Percentiles rank a stretch among this genome's conserved stretches.
Conservation (phyloP, 176 grass and related monocot genomes). For the Saccharum spontaneum region DNA sequence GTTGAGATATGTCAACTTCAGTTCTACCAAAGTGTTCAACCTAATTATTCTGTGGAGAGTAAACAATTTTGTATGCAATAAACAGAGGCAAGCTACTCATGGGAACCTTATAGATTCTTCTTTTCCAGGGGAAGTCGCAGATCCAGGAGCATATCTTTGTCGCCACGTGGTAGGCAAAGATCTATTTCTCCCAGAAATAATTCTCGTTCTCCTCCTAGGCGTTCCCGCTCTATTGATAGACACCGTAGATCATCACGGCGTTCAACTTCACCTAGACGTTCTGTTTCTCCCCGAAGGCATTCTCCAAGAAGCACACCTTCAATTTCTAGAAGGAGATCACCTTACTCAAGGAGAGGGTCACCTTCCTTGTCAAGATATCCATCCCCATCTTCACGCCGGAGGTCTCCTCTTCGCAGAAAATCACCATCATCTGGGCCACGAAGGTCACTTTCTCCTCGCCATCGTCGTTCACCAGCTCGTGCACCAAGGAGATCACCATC, state of each 20-base stretch:
- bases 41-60: neutral
- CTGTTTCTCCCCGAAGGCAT: conserved; percentile 56
- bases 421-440: conserved; percentile 47
- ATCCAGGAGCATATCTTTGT: conserved; percentile 58
- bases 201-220: conserved; percentile 48
- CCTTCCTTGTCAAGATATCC: conserved; percentile 41
- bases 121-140: conserved; percentile 50
- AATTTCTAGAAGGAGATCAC: conserved; percentile 50
- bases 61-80: neutral
- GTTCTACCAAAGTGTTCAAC: neutral
- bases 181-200: conserved; percentile 67
- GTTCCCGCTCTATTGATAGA: conserved; percentile 46
- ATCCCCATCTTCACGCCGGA: conserved; percentile 50
- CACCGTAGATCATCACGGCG: conserved; percentile 35
- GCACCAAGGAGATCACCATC: conserved; percentile 55
- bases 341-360: conserved; percentile 49
- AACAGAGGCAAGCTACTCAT: conserved; percentile 16
- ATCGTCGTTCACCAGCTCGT: conserved; percentile 52
- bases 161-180: conserved; percentile 39
- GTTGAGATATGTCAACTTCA: neutral
- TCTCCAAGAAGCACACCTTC: conserved; percentile 53
- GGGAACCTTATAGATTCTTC: neutral
- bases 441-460: conserved; percentile 58
- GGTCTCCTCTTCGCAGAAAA: conserved; percentile 54
- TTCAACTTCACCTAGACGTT: conserved; percentile 58